These are phyloP conservation scores for Mucor circinelloides DNA, from an alignment of 371 early-diverging fungal genomes.

Conservation along the genomic window DNA sequence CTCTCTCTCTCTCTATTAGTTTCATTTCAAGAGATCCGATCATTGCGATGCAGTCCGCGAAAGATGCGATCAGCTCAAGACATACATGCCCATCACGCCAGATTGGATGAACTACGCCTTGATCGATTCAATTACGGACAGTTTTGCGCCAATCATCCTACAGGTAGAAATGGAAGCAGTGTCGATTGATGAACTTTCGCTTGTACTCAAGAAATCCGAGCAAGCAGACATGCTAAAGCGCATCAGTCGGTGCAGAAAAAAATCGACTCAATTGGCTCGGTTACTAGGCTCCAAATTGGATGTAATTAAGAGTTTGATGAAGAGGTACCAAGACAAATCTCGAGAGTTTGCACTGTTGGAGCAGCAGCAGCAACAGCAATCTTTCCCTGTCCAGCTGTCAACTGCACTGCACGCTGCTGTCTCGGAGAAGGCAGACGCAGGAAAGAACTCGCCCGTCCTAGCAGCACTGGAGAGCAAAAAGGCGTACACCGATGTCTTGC, in stretches of 20 bases:
- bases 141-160: slow-evolving; percentile 73
- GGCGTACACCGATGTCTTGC: slow-evolving; percentile 51
- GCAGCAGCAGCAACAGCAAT: slow-evolving; percentile 1
- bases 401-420: background rate
- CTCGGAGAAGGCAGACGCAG: background rate
- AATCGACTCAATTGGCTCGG: slow-evolving; percentile 72
- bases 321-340: slow-evolving; percentile 65
- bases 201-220: slow-evolving; percentile 72
- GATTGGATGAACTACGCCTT: slow-evolving; percentile 86
- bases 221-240: slow-evolving; percentile 87
- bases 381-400: slow-evolving; percentile 5
- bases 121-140: slow-evolving; percentile 83
- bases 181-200: slow-evolving; percentile 83
- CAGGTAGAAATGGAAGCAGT: slow-evolving; percentile 86
- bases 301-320: slow-evolving; percentile 79
- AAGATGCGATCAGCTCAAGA: slow-evolving; percentile 42
- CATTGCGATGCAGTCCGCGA: slow-evolving; percentile 37
- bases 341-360: slow-evolving; percentile 9
- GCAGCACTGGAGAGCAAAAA: slow-evolving; percentile 19
- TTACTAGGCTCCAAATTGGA: slow-evolving; percentile 79
- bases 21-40: slow-evolving; percentile 41
- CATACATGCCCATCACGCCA: slow-evolving; percentile 45
- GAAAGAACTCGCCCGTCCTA: background rate
- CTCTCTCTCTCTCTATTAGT: slow-evolving; percentile 12
- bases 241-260: slow-evolving; percentile 82